Evolutionary conservation across 139 green algal genomes (phyloP).

Genomic region (Ostreobium quekettii): DNA sequence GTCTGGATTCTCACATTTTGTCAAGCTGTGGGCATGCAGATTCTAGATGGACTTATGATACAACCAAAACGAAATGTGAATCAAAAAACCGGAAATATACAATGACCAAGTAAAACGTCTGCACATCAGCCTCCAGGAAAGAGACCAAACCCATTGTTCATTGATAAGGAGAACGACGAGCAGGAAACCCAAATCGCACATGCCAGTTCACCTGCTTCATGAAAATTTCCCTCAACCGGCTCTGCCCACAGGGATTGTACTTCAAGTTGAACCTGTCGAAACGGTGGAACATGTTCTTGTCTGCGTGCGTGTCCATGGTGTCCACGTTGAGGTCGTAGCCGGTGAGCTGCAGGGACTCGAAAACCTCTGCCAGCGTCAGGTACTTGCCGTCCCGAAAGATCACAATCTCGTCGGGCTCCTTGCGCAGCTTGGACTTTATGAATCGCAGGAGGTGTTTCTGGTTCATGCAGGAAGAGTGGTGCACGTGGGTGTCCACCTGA

Average conservation of each 20-base stretch:
- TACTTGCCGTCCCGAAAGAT: constrained; percentile 92
- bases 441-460: constrained; percentile 99
- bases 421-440: constrained; percentile 97
- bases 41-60: no score
- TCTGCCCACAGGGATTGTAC: constrained; percentile 99
- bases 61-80: no score
- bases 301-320: constrained; percentile 96
- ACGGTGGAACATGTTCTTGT: constrained; percentile 99
- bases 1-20: no score
- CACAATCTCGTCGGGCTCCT: constrained; percentile 93
- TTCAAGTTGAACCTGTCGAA: constrained; percentile 92
- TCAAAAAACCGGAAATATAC: no score
- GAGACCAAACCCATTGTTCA: no score
- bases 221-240: constrained; percentile 94
- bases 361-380: constrained; percentile 83
- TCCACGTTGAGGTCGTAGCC: constrained; percentile 96
- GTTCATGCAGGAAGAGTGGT: constrained; percentile 98
- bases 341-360: constrained; percentile 55
- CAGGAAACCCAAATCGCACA: no score
- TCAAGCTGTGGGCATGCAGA: no score
- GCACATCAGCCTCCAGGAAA: no score
- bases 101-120: no score
- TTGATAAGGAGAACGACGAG: no score
- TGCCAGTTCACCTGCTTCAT: constrained; percentile 94
- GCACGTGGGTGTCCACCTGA: constrained; percentile 95